These are phyloP conservation scores for Globisporangium yorkense DNA, from an alignment of 352 stramenopile genomes.

Conservation along the genomic window DNA sequence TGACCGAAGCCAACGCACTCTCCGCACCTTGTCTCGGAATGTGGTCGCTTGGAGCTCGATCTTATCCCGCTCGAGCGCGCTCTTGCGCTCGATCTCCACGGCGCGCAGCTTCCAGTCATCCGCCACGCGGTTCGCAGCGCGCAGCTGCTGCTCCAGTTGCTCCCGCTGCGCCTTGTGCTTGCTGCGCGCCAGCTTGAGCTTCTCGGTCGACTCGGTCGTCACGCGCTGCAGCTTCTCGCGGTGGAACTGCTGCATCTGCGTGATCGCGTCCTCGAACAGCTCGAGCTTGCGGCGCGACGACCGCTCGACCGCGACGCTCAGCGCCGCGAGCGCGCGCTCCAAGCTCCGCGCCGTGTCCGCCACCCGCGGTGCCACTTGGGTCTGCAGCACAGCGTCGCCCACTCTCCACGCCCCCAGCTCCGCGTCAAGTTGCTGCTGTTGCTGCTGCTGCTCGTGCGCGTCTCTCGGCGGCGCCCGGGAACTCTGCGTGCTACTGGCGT, in stretches of 20 bases:
- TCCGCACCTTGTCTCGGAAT: constrained; percentile 14
- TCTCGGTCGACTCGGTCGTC: constrained; percentile 38
- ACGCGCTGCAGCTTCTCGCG: constrained; percentile 48
- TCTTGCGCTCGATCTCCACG: constrained; percentile 14
- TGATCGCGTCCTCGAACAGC: constrained; percentile 38
- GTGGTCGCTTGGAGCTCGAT: constrained; percentile 18
- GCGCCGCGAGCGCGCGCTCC: constrained; percentile 28
- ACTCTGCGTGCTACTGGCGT: constrained; percentile 11
- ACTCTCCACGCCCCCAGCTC: constrained; percentile 23
- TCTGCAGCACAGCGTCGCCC: constrained; percentile 18
- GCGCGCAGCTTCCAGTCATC: constrained; percentile 28
- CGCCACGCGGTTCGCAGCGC: constrained; percentile 19
- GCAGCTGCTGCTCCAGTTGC: constrained; percentile 28
- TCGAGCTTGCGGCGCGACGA: constrained; percentile 28
- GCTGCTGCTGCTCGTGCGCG: neutral
- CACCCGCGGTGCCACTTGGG: constrained; percentile 19
- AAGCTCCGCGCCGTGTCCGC: constrained; percentile 25
- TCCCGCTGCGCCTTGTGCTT: constrained; percentile 42
- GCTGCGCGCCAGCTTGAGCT: constrained; percentile 41
- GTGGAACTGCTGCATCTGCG: constrained; percentile 49
- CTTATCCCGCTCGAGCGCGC: constrained; percentile 16
- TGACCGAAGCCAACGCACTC: neutral
- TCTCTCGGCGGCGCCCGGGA: neutral
- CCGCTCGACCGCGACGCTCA: constrained; percentile 23
- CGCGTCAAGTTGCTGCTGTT: neutral